Evolutionary conservation across 805 yeast species (phyloP).

Genomic region (Candida germanica): DNA sequence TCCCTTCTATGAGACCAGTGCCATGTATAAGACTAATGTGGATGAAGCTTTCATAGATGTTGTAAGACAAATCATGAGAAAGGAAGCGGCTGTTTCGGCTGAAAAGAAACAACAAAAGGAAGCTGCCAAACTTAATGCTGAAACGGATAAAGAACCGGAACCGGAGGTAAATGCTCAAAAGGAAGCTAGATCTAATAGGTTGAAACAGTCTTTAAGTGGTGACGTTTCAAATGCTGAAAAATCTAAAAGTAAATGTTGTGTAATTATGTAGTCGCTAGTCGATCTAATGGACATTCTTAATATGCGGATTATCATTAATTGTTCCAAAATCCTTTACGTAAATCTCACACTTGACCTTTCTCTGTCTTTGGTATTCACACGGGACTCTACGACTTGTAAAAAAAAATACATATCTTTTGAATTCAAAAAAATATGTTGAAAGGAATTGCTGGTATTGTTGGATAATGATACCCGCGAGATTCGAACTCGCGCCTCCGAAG

Average conservation of each 20-base stretch:
- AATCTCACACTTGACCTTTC: too few relatives aligned
- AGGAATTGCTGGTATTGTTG: slow-evolving; percentile 34
- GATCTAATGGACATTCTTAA: not conserved
- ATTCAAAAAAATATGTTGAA: slow-evolving; percentile 10
- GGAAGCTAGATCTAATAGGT: slow-evolving; percentile 9
- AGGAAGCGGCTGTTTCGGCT: slow-evolving; percentile 50
- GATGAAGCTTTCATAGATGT: slow-evolving; percentile 88
- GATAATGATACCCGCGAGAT: slow-evolving; percentile 41
- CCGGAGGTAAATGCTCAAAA: slow-evolving; percentile 10
- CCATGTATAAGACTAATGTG: slow-evolving; percentile 85
- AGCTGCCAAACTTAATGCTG: slow-evolving; percentile 30
- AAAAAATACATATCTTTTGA: slow-evolving; percentile 1
- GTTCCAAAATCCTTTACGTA: too few relatives aligned
- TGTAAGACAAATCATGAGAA: slow-evolving; percentile 83
- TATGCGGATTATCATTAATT: not conserved
- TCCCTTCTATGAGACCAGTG: slow-evolving; percentile 91
- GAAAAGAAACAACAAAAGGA: slow-evolving; percentile 45
- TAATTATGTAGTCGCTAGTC: slow-evolving; percentile 29
- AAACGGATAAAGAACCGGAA: slow-evolving; percentile 15
- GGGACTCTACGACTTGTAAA: slow-evolving; percentile 1
- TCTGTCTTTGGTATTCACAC: too few relatives aligned
- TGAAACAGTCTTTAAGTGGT: slow-evolving; percentile 14
- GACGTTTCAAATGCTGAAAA: slow-evolving; percentile 11
- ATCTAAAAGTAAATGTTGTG: slow-evolving; percentile 27
- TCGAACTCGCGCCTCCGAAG: slow-evolving; percentile 47